Evolutionary conservation across 805 yeast species (phyloP), one percentile per base, ranked within the genome.

Genomic region (Pichia gijzeniarum): DNA sequence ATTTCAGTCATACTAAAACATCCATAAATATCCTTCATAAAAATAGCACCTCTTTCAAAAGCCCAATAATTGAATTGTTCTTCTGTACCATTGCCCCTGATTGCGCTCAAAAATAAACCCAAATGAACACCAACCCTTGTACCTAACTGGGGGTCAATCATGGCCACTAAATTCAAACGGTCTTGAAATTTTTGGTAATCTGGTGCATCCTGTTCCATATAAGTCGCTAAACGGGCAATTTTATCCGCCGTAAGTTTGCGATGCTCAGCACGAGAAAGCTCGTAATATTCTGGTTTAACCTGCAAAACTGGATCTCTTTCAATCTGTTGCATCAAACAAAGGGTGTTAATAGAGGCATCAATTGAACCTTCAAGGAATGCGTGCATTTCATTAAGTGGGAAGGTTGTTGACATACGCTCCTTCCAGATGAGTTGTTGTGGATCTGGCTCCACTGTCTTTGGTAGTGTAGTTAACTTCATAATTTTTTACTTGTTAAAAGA

Each of bases 1-100:
- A 88, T 63, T 67, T 88, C 96, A 14, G 96, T 89, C 96, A 88
- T 88, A 38, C 84, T 88, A 67, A 88, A 88, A 65, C 96, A 89
- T 22, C 96, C 96, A 58, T 80, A 84, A 40, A 83, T 71, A 49
- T 77, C 84, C 58, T 73, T 79, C 34, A 82, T 60, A 49, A 66
- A 67, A 1, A 71, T 61, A 10, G 88, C 79, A 53, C 85, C 89
- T 57, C 84, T 73, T 54, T 76, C 79, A 48, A 71, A 67, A 43
- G 88, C 74, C 97, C 97, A 90, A 67, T 82, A 91, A 36, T 79
- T 70, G 56, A 82, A 75, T 70, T 90, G 98, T 47, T 79, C 86
- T 30, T 77, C 74, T 8, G 97, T 83, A 53, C 96, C 98, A 56
- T 85, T 84, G 50, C 96, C 96, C 54, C 82, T 78, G 47, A 90